phyloP scores from a whole-genome alignment of 371 early-diverging fungal species.

The Mortierella sp. region DNA sequence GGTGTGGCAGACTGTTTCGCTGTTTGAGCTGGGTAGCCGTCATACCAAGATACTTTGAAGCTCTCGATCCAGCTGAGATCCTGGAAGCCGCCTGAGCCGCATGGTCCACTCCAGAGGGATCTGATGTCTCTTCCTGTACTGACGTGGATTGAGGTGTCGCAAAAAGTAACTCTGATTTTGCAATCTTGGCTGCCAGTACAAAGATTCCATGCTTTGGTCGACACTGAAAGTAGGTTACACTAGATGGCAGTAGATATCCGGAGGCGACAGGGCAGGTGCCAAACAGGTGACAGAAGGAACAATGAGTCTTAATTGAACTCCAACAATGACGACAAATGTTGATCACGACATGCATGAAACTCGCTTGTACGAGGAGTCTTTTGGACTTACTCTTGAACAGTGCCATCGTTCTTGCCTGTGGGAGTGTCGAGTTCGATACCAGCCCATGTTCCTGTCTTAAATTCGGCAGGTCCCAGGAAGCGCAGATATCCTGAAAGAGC shows the following conservation, averaged over 20 bases:
- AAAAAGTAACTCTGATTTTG: conserved; percentile 59
- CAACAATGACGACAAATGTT: too few species aligned
- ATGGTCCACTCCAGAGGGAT: conserved; percentile 28
- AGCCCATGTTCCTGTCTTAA: conserved; percentile 82
- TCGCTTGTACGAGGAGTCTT: too few species aligned
- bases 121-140: conserved; percentile 15
- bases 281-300: too few species aligned
- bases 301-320: too few species aligned
- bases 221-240: conserved; percentile 75
- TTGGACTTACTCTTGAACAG: conserved; percentile 74
- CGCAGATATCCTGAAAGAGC: conserved; percentile 76
- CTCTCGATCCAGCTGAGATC: conserved; percentile 66
- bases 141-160: conserved; percentile 15
- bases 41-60: conserved; percentile 71
- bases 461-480: conserved; percentile 75
- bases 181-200: conserved; percentile 71
- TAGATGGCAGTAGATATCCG: too few species aligned
- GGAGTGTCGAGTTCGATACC: conserved; percentile 85
- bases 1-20: conserved; percentile 47
- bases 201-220: conserved; percentile 77
- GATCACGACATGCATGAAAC: too few species aligned
- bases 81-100: conserved; percentile 57
- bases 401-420: conserved; percentile 86
- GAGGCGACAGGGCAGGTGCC: too few species aligned
- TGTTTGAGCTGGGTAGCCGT: conserved; percentile 68